phyloP scores from a whole-genome alignment of 768 basidiomycete species.

The Tricholoma furcatifolium region DNA sequence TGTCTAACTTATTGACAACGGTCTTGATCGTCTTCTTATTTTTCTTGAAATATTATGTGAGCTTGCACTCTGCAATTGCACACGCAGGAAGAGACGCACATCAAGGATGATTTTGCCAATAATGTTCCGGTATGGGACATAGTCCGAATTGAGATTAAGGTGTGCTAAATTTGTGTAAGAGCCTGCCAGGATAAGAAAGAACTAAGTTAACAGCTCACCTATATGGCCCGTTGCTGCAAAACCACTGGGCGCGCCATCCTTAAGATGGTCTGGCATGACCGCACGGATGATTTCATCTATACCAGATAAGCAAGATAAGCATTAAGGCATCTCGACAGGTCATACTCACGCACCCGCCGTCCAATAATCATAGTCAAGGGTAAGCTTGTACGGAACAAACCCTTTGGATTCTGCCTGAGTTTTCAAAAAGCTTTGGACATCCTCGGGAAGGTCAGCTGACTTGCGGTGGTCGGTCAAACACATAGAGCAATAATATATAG shows the following conservation, averaged over 20 bases:
- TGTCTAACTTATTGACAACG: conserved; percentile 93
- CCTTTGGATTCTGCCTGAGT: conserved; percentile 44
- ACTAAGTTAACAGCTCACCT: conserved; percentile 46
- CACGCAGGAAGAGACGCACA: conserved; percentile 45
- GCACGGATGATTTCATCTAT: conserved; percentile 83
- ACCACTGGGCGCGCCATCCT: conserved; percentile 78
- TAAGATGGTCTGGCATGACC: conserved; percentile 76
- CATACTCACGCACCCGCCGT: conserved; percentile 55
- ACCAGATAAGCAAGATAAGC: conserved; percentile 21
- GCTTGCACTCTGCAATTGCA: not conserved
- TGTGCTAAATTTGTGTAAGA: conserved; percentile 56
- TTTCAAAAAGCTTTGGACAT: conserved; percentile 54
- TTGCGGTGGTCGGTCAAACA: conserved; percentile 32
- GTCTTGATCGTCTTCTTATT: conserved; percentile 73
- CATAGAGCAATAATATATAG: conserved; percentile 1
- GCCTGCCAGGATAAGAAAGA: not conserved
- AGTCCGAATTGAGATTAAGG: conserved; percentile 86
- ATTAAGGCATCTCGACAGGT: not conserved
- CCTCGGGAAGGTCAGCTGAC: conserved; percentile 66
- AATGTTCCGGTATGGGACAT: conserved; percentile 85
- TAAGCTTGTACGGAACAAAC: conserved; percentile 56
- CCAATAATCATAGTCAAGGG: conserved; percentile 88
- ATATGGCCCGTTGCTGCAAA: conserved; percentile 92
- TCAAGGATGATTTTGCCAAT: conserved; percentile 94
- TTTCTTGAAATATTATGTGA: conserved; percentile 56